Evolutionary conservation across 2,329 filamentous ascomycete genomes (phyloP).

Genomic region (Cladophialophora yegresii): DNA sequence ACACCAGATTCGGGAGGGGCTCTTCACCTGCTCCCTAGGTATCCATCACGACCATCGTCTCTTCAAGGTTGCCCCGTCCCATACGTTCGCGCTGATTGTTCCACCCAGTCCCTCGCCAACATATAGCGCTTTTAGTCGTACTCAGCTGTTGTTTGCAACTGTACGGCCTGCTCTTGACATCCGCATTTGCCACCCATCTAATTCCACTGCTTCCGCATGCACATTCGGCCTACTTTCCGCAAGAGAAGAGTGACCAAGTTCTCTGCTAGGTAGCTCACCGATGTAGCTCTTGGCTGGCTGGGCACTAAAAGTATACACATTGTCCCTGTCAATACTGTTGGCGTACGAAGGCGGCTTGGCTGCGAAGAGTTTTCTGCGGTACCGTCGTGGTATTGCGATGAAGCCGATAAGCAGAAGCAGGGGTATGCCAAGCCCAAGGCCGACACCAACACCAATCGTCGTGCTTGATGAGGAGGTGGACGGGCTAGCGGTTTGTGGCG

Average conservation of each 20-base stretch:
- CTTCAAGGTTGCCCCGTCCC: background rate
- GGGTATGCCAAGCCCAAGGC: background rate
- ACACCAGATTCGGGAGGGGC: background rate
- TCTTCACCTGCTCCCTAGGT: background rate
- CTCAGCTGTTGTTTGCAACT: background rate
- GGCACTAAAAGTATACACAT: background rate
- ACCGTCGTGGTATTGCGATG: background rate
- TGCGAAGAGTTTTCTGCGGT: background rate
- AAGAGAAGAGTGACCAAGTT: background rate
- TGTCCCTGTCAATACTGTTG: background rate
- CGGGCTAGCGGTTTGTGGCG: background rate
- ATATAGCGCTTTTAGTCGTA: background rate
- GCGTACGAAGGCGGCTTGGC: background rate
- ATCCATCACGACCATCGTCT: background rate
- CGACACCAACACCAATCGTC: background rate
- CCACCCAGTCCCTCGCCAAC: background rate
- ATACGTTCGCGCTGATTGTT: background rate
- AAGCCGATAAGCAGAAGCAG: constrained; percentile 2
- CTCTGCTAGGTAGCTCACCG: background rate
- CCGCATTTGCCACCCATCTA: background rate
- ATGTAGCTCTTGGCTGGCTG: background rate
- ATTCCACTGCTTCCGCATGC: background rate
- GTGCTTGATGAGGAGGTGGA: background rate
- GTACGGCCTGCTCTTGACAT: background rate
- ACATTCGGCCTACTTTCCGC: background rate